Conservation (phyloP, 495 filamentous ascomycete genomes). For the Aspergillus indologenus region DNA sequence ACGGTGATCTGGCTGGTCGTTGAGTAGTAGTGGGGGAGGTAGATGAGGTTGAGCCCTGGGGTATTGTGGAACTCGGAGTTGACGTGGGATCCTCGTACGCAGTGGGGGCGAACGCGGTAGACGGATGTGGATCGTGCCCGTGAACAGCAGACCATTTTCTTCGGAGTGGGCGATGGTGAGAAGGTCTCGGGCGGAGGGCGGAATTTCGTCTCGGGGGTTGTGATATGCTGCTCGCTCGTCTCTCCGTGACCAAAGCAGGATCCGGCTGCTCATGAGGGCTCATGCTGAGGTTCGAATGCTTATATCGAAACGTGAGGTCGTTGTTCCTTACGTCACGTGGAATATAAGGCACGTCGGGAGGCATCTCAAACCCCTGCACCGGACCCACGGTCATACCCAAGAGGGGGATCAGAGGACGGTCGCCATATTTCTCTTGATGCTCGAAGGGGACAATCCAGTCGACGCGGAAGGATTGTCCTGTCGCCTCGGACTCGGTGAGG, state of each 20-base stretch:
- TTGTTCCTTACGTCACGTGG: slow-evolving; percentile 24
- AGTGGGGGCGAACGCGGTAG: neutral
- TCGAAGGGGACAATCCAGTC: slow-evolving; percentile 56
- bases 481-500: slow-evolving; percentile 51
- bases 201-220: neutral
- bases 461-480: slow-evolving; percentile 46
- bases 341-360: slow-evolving; percentile 38
- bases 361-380: slow-evolving; percentile 55
- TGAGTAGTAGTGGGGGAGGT: neutral
- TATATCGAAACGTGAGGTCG: slow-evolving; percentile 36
- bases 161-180: neutral
- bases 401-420: slow-evolving; percentile 45
- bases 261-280: neutral
- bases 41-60: neutral
- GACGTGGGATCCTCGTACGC: neutral
- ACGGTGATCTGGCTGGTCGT: neutral
- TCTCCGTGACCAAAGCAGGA: neutral
- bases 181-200: neutral
- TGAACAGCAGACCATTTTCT: neutral
- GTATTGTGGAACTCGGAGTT: neutral
- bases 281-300: slow-evolving; percentile 18
- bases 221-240: neutral
- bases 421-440: slow-evolving; percentile 40
- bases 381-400: slow-evolving; percentile 58
- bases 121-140: neutral